Base-by-base conservation (phyloP, 441 rosid species). In the Lepidium campestre region DNA sequence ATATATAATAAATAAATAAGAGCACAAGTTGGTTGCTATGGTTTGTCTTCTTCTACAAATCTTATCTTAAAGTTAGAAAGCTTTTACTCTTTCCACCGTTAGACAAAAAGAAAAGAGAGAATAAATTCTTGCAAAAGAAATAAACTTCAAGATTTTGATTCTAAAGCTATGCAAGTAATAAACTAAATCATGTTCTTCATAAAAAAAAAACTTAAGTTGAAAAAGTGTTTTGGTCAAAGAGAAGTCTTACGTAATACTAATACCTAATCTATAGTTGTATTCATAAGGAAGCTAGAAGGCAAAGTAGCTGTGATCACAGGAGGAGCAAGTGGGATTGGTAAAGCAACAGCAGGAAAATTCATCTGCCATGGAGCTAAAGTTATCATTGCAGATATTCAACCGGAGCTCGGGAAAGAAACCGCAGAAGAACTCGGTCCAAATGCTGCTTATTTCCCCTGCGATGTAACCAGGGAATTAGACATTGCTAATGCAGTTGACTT, bases 301-400 rank as follows among this genome's bases (percentile, higher is more conserved):
- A 93, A 90, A 75, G 85, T 88, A 49, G 98, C 97, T 0, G 65
- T 90, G 25, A 85, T 93, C 54, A 93, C 98, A 10, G 98, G 98
- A 69, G 97, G 88, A 68, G 98, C 97, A 32, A 83, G 84, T 63
- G 98, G 96, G 44, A 83, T 92, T 32, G 98, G 98, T 18, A 86
- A 82, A 79, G 96, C 85, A 22, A 77, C 98, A 3, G 89, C 98
- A 6, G 65, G 74, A n/a, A 83, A 77, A 42, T 93, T 93, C 73
- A 72, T 88, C 67, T 58, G 73, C 44, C 78, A 88, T 48, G 98
- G 98, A 40, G 95, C 96, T 62, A 88, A 77, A 73, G 98, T 92
- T 20, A 68, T 92, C 57, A 77, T 92, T 42, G 95, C 96, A 39
- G 96, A 92, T 75, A 73, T 88, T 63, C 83, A 85, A 68, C 80